These are phyloP conservation scores for Lachancea kluyveri DNA, from an alignment of 805 yeast genomes.

Conservation along the genomic window DNA sequence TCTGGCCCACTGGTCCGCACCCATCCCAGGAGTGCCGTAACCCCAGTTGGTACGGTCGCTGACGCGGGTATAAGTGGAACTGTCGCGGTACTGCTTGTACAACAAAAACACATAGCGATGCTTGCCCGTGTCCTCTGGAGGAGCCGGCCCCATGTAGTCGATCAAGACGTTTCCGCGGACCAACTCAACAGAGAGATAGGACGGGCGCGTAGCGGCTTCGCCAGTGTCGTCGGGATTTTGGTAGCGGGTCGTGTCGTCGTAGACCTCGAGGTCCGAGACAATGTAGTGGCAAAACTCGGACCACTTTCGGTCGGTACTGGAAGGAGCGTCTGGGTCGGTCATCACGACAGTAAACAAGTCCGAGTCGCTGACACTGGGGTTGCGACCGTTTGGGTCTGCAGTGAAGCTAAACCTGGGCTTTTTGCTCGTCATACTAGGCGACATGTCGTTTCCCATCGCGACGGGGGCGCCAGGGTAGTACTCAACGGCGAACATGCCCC, in stretches of 20 bases:
- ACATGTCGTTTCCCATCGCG: slow-evolving; percentile 70
- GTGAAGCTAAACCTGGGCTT: slow-evolving; percentile 64
- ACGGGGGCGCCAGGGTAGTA: slow-evolving; percentile 36
- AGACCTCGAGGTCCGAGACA: slow-evolving; percentile 35
- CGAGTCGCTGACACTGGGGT: slow-evolving; percentile 17
- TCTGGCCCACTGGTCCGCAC: slow-evolving; percentile 68
- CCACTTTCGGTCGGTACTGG: slow-evolving; percentile 77
- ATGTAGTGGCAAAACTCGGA: slow-evolving; percentile 81
- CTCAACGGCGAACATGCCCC: slow-evolving; percentile 25
- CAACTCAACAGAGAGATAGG: slow-evolving; percentile 35
- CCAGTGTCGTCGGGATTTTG: no score
- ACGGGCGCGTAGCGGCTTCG: slow-evolving; percentile 30
- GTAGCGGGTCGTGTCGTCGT: slow-evolving; percentile 8
- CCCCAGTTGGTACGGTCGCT: slow-evolving; percentile 56
- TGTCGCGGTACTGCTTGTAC: slow-evolving; percentile 50
- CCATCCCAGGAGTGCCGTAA: slow-evolving; percentile 71
- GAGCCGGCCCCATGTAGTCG: slow-evolving; percentile 77
- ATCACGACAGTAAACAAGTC: slow-evolving; percentile 65
- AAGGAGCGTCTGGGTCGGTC: slow-evolving; percentile 95
- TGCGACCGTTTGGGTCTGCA: slow-evolving; percentile 38
- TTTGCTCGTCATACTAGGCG: slow-evolving; percentile 60
- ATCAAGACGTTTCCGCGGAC: slow-evolving; percentile 38
- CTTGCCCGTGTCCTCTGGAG: slow-evolving; percentile 80
- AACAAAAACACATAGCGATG: slow-evolving; percentile 81
- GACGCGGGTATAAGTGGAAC: slow-evolving; percentile 13